phyloP scores from a whole-genome alignment of 2,329 filamentous ascomycete genomes.

The Beauveria sp. region DNA sequence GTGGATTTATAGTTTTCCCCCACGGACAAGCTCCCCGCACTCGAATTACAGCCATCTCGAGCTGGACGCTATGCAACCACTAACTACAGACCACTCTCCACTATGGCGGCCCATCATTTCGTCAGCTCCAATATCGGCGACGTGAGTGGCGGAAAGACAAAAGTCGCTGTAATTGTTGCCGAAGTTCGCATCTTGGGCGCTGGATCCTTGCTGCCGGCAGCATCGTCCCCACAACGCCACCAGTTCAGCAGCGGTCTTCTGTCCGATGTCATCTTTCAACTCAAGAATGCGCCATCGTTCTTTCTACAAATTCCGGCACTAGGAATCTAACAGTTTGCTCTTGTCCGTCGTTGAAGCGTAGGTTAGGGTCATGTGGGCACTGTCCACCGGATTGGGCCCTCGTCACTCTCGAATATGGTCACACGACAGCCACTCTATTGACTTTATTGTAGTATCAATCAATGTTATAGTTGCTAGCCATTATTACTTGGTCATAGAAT shows the following conservation, averaged over 20 bases:
- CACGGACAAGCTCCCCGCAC: background rate
- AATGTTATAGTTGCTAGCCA: background rate
- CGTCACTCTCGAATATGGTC: background rate
- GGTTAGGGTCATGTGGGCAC: too few relatives aligned
- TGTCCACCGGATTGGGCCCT: background rate
- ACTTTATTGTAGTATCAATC: background rate
- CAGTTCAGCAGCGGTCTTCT: background rate
- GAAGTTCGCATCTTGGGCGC: background rate
- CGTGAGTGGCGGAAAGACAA: background rate
- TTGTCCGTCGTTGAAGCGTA: too few relatives aligned
- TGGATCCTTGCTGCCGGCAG: background rate
- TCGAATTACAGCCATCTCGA: background rate
- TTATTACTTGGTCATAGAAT: background rate
- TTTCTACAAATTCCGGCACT: too few relatives aligned
- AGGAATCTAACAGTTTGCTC: too few relatives aligned
- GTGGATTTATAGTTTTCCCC: background rate
- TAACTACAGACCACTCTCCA: background rate
- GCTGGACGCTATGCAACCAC: background rate
- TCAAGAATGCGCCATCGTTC: background rate
- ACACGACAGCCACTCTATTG: background rate
- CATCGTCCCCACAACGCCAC: background rate
- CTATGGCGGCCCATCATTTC: background rate
- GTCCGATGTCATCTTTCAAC: background rate
- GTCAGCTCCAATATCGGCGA: background rate
- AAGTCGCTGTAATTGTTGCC: background rate